Conservation (phyloP, 768 basidiomycete genomes). For the Xerocomellus chrysenteron region DNA sequence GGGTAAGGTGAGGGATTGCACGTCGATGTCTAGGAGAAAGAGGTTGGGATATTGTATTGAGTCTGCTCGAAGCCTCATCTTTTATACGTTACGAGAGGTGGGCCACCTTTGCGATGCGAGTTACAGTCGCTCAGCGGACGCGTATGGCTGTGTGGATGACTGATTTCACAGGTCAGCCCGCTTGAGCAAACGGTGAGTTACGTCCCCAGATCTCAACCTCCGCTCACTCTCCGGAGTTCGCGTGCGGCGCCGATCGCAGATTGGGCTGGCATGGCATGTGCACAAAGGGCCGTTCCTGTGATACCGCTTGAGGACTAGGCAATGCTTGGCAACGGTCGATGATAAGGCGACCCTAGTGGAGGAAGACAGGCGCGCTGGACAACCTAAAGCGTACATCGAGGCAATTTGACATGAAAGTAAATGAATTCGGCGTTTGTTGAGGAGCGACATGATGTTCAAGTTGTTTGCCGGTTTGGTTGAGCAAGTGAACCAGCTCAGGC, state of each 20-base stretch:
- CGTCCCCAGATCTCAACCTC: not conserved
- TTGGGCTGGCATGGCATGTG: not conserved
- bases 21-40: conserved; percentile 1
- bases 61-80: conserved; percentile 6
- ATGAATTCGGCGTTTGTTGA: not conserved
- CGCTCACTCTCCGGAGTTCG: conserved; percentile 4
- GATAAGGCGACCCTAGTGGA: conserved; percentile 1
- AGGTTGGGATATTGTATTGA: not conserved
- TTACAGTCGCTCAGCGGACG: not conserved
- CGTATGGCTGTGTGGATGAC: not conserved
- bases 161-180: not conserved
- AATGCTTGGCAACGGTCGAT: conserved; percentile 1
- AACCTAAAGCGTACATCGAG: not conserved
- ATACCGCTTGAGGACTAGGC: not conserved
- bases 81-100: conserved; percentile 19
- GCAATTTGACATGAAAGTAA: not conserved
- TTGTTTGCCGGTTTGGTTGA: not conserved
- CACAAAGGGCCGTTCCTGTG: not conserved
- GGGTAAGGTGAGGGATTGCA: not conserved
- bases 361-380: not conserved
- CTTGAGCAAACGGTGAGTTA: not conserved
- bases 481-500: conserved; percentile 2
- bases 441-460: no score
- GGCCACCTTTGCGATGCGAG: not conserved
- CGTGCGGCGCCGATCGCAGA: conserved; percentile 11